These are phyloP conservation scores for Uncinocarpus reesii DNA, from an alignment of 2,329 filamentous ascomycete genomes.

Conservation along the genomic window DNA sequence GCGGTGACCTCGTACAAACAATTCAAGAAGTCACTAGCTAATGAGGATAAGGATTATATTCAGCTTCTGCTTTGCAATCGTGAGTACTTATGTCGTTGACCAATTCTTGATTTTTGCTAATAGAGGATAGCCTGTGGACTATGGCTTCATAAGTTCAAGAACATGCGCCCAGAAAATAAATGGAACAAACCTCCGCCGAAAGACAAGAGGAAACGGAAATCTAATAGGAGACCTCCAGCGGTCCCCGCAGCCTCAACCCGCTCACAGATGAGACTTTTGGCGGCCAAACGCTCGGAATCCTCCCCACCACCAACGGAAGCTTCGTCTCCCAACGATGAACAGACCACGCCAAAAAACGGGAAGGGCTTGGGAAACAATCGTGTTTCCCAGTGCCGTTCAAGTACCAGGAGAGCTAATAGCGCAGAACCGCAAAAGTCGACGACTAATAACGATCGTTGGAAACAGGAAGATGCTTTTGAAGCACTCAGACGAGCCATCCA, in stretches of 20 bases:
- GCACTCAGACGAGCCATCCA: slow-evolving; percentile 48
- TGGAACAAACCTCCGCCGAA: slow-evolving; percentile 60
- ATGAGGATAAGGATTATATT: slow-evolving; percentile 60
- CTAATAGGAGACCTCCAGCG: slow-evolving; percentile 27
- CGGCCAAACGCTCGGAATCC: slow-evolving; percentile 27
- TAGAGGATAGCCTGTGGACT: slow-evolving; percentile 63
- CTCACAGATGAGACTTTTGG: slow-evolving; percentile 17
- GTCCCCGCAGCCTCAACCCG: slow-evolving; percentile 22
- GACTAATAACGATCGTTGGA: slow-evolving; percentile 28
- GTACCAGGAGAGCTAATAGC: slow-evolving; percentile 40
- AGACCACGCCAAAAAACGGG: slow-evolving; percentile 7
- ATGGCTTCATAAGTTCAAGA: slow-evolving; percentile 82
- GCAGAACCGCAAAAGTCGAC: slow-evolving; percentile 35
- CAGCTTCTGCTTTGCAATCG: slow-evolving; percentile 79
- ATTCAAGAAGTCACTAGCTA: slow-evolving; percentile 61
- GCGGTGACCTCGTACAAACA: slow-evolving; percentile 57
- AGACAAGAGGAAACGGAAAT: slow-evolving; percentile 33
- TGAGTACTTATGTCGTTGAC: slow-evolving; percentile 39
- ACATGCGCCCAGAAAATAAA: slow-evolving; percentile 68
- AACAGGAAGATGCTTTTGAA: slow-evolving; percentile 34
- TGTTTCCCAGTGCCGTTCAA: slow-evolving; percentile 28
- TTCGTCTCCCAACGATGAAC: slow-evolving; percentile 18
- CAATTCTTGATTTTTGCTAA: slow-evolving; percentile 21
- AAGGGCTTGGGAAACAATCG: slow-evolving; percentile 15
- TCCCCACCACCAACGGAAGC: slow-evolving; percentile 17